Base-by-base conservation (phyloP, 345 rosid genomes). In the Pugionium cornutum region DNA sequence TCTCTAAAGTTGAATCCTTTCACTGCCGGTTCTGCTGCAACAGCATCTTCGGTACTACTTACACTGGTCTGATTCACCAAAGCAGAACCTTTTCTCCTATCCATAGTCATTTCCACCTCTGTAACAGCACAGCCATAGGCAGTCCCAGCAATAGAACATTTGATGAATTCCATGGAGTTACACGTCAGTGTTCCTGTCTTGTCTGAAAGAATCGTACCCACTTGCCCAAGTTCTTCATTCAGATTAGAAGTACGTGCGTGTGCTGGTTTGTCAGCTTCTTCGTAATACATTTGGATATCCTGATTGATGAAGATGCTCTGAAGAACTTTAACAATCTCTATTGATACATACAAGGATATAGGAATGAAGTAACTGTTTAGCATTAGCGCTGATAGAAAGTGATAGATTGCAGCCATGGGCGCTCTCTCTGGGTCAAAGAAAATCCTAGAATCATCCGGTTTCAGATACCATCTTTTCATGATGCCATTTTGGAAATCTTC, bases 211-310 rank as follows among this genome's bases (percentile, higher is more conserved):
- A 92, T 83, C 1, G 97, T 89, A 65, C 84, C 81, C 58, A 89
- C 97, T 74, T 92, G 98, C 65, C 97, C 98, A 66, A 92, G 96
- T 72, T 92, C 98, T 83, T 92, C 97, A 50, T 84, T 92, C 85
- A 89, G 85, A 78, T 92, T 89, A 58, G 97, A 89, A 51, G 98
- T 92, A 43, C 97, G 91, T 51, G 97, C 95, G 63, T 67, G 83
- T 0, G 98, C 98, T 32, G 98, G 97, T 70, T 82, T 86, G 78
- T 92, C 89, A 50, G 83, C 63, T 78, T 82, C 94, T 79, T 84
- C 97, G 44, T 87, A 77, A 70, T 92, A 92, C 97, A 92, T 89
- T 42, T 80, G 79, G 74, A 86, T 68, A 72, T 92, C 97, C 64
- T 79, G 84, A 64, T 92, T 92, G 81, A 92, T 92, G 83, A 89